Percentiles rank a stretch among this genome's conserved stretches.
These are phyloP conservation scores for Ochetophila trinervis DNA, from an alignment of 306 rosid species.

Conservation along the genomic window DNA sequence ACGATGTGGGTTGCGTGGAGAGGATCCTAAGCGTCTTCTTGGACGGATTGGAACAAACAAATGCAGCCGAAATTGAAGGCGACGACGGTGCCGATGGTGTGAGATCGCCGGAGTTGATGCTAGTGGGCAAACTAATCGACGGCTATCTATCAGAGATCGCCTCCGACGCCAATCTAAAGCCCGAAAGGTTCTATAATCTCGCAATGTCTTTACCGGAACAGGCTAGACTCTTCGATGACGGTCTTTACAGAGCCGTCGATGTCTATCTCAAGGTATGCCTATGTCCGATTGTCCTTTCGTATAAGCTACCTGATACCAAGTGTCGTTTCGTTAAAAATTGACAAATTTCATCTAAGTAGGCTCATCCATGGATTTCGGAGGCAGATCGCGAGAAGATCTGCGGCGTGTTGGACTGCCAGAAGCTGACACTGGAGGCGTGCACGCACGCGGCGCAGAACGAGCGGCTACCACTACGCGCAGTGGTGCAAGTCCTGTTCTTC, in stretches of 20 bases:
- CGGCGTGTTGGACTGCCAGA: constrained; percentile 73
- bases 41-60: constrained; percentile 40
- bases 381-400: constrained; percentile 73
- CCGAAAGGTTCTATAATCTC: constrained; percentile 54
- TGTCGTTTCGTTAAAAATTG: not conserved
- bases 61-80: constrained; percentile 25
- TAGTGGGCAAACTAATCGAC: constrained; percentile 78
- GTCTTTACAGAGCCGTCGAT: constrained; percentile 89
- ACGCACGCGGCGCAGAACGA: constrained; percentile 99
- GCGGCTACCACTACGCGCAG: constrained; percentile 88
- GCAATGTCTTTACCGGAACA: constrained; percentile 78
- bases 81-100: constrained; percentile 21
- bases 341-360: constrained; percentile 31
- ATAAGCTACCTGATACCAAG: not conserved
- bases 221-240: constrained; percentile 91
- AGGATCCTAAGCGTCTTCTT: constrained; percentile 59
- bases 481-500: constrained; percentile 82
- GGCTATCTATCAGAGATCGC: constrained; percentile 90
- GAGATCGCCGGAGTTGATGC: constrained; percentile 62
- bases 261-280: constrained; percentile 74
- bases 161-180: constrained; percentile 80
- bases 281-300: not conserved
- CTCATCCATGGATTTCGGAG: constrained; percentile 77
- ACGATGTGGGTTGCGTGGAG: constrained; percentile 84
- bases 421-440: constrained; percentile 87